Percentiles rank a stretch among this genome's conserved stretches.
Conservation (phyloP, 108 stramenopile genomes). For the Cyclotella baltica region DNA sequence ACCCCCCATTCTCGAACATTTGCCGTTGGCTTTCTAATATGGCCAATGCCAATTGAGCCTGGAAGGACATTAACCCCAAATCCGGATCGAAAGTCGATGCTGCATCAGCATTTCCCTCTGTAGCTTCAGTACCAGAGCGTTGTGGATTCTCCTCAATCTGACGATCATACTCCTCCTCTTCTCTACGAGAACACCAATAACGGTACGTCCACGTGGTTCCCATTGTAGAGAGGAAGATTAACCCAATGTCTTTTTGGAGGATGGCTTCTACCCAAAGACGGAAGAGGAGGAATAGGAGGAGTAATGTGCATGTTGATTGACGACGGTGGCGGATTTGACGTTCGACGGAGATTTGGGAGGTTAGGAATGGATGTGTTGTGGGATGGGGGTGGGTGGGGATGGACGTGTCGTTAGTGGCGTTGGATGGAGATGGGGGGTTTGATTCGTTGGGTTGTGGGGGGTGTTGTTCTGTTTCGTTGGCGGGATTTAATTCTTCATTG, state of each 20-base stretch:
- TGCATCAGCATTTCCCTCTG: conserved; percentile 24
- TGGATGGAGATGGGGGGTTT: background rate
- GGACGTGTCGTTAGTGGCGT: background rate
- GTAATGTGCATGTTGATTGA: conserved; percentile 66
- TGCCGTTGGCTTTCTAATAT: conserved; percentile 88
- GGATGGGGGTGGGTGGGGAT: conserved; percentile 1
- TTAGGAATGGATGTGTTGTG: conserved; percentile 34
- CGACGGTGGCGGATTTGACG: conserved; percentile 75
- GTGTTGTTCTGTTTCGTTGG: background rate
- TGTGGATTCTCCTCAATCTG: conserved; percentile 41
- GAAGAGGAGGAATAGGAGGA: conserved; percentile 74
- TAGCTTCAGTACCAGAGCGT: background rate
- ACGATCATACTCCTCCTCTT: conserved; percentile 77
- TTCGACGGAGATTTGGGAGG: conserved; percentile 58
- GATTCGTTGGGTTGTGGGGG: background rate
- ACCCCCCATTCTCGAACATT: conserved; percentile 87
- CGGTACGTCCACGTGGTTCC: conserved; percentile 78
- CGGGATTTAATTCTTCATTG: conserved; percentile 6
- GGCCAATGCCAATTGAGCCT: conserved; percentile 90
- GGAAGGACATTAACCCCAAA: conserved; percentile 80
- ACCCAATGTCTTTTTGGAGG: conserved; percentile 59
- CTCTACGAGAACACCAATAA: conserved; percentile 66
- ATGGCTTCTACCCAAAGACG: conserved; percentile 88
- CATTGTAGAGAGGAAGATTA: conserved; percentile 72
- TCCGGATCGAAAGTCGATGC: conserved; percentile 59